phyloP scores from a whole-genome alignment of 441 rosid species.

The Adansonia rubrostipa region DNA sequence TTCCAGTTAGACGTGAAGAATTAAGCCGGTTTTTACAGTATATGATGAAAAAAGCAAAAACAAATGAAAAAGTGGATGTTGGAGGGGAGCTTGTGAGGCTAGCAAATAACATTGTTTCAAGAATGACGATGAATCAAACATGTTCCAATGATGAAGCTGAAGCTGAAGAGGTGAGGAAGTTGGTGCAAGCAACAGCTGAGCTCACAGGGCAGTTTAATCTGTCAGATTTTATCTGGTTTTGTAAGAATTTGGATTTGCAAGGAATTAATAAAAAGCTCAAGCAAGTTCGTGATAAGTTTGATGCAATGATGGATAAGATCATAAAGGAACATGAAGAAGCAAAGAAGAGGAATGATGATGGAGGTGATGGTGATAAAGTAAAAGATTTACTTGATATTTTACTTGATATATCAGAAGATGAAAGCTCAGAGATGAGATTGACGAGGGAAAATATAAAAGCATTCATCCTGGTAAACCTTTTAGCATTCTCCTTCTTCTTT shows the following conservation, averaged over 20 bases:
- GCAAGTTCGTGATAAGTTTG: constrained; percentile 57
- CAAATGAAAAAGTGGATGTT: constrained; percentile 46
- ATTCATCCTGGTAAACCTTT: constrained; percentile 53
- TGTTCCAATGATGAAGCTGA: constrained; percentile 42
- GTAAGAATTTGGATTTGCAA: constrained; percentile 58
- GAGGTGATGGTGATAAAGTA: constrained; percentile 20
- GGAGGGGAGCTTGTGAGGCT: constrained; percentile 57
- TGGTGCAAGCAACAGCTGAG: constrained; percentile 53
- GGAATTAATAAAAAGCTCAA: constrained; percentile 58
- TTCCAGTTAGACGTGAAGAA: constrained; percentile 54
- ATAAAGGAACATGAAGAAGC: constrained; percentile 57
- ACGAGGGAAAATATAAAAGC: constrained; percentile 74
- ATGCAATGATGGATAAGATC: constrained; percentile 57
- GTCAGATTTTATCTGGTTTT: constrained; percentile 68
- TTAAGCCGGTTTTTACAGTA: constrained; percentile 38
- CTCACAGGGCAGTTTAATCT: constrained; percentile 57
- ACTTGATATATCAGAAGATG: constrained; percentile 58
- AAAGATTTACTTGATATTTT: constrained; percentile 61
- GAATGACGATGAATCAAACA: constrained; percentile 55
- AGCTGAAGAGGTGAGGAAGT: constrained; percentile 53
- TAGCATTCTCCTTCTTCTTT: not conserved
- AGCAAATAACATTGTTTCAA: constrained; percentile 57
- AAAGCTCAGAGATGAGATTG: constrained; percentile 54
- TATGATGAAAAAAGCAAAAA: constrained; percentile 43
- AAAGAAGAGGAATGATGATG: constrained; percentile 31